Conservation (phyloP, 2,329 filamentous ascomycete species). For the Monilinia laxa region DNA sequence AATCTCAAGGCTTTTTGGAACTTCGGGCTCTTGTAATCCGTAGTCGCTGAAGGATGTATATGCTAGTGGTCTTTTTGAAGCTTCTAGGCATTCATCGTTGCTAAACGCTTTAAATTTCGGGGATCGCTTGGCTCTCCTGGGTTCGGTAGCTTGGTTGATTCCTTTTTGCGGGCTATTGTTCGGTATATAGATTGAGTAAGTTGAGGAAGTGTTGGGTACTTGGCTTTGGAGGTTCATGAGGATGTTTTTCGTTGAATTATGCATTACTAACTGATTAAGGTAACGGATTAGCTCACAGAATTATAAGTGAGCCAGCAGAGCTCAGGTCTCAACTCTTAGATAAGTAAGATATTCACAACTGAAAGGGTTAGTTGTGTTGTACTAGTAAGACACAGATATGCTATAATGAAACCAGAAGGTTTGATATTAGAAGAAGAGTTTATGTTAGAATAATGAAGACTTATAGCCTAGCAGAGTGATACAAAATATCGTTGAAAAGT, state of each 20-base stretch:
- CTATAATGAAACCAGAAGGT: not conserved
- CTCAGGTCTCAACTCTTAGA: not conserved
- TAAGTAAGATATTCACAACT: not conserved
- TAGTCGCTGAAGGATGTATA: constrained; percentile 12
- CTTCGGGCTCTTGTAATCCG: not conserved
- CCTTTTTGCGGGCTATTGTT: too few species aligned
- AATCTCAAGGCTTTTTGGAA: not conserved
- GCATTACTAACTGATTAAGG: not conserved
- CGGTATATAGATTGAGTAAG: not conserved
- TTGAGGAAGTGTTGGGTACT: not conserved
- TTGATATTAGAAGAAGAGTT: not conserved
- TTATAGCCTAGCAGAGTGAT: not conserved
- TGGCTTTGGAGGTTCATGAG: not conserved
- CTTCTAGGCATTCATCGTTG: not conserved
- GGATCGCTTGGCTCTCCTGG: not conserved
- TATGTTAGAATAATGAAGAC: not conserved
- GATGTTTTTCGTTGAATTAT: not conserved
- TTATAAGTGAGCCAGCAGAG: not conserved
- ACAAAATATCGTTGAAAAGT: not conserved
- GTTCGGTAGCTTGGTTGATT: not conserved
- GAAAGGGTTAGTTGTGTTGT: not conserved
- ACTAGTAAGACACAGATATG: not conserved
- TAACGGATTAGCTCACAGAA: not conserved
- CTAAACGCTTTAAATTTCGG: not conserved
- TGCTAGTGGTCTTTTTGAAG: not conserved